A percentile compares a stretch with the other conserved stretches of the same genome.
phyloP scores from a whole-genome alignment of 2,329 filamentous ascomycete species.

The Fusarium sacchari region DNA sequence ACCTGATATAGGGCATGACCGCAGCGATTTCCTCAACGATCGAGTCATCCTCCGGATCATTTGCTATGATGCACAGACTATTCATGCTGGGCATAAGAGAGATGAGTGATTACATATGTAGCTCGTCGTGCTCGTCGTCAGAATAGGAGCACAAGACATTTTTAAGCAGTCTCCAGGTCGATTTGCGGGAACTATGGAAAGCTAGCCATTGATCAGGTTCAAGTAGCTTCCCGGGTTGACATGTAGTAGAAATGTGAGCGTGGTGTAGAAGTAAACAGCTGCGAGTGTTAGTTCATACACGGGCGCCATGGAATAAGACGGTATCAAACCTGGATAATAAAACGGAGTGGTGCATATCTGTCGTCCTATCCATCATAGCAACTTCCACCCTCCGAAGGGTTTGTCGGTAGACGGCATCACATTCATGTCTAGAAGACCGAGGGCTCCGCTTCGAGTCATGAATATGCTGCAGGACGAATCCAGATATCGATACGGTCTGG shows the following conservation, averaged over 20 bases:
- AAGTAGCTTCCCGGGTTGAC: neutral
- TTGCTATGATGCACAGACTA: neutral
- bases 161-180: neutral
- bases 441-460: neutral
- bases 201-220: neutral
- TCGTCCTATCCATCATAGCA: accelerated
- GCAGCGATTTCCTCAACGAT: neutral
- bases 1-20: neutral
- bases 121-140: neutral
- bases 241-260: neutral
- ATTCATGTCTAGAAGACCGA: neutral
- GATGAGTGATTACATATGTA: neutral
- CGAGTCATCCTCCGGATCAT: neutral
- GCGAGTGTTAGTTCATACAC: neutral
- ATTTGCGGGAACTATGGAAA: neutral
- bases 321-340: neutral
- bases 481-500: neutral
- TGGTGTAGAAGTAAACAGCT: neutral
- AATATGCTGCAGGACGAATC: neutral
- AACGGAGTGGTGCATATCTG: neutral
- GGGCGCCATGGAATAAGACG: neutral
- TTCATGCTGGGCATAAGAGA: neutral
- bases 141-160: neutral
- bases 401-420: neutral
- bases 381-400: neutral